Conservation (phyloP, 257 asterid species). For the Nyctanthes arbortristis region DNA sequence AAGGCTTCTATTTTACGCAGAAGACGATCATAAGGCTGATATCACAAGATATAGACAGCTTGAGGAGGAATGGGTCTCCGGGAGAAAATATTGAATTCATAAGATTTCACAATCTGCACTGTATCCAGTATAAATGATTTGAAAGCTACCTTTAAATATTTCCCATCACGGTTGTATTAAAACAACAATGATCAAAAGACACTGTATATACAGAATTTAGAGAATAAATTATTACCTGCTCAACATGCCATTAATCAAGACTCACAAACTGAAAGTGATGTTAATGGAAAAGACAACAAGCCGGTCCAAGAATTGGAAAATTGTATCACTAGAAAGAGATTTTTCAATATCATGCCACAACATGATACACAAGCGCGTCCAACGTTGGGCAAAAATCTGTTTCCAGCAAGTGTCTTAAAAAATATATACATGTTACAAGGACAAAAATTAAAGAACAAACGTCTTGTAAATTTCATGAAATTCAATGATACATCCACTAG, state of each 20-base stretch:
- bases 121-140: too few species aligned
- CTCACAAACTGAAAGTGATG: too few species aligned
- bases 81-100: neutral
- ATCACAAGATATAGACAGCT: neutral
- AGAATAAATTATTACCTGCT: neutral
- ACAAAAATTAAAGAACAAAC: neutral
- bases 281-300: too few species aligned
- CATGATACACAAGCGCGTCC: neutral
- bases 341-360: neutral
- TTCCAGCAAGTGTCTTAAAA: neutral
- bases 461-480: neutral
- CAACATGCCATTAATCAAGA: too few species aligned
- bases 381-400: neutral
- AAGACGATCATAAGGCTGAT: neutral
- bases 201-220: neutral
- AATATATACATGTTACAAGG: slow-evolving; percentile 2
- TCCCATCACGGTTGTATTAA: neutral
- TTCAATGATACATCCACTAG: slow-evolving; percentile 5
- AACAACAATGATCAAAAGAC: neutral
- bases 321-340: too few species aligned
- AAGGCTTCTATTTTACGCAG: neutral
- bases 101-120: neutral
- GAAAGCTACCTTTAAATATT: neutral
- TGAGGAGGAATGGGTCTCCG: neutral
- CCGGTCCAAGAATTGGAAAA: too few species aligned